Evolutionary conservation across 2,329 filamentous ascomycete species (phyloP).

Genomic region (Lecanicillium sp.): DNA sequence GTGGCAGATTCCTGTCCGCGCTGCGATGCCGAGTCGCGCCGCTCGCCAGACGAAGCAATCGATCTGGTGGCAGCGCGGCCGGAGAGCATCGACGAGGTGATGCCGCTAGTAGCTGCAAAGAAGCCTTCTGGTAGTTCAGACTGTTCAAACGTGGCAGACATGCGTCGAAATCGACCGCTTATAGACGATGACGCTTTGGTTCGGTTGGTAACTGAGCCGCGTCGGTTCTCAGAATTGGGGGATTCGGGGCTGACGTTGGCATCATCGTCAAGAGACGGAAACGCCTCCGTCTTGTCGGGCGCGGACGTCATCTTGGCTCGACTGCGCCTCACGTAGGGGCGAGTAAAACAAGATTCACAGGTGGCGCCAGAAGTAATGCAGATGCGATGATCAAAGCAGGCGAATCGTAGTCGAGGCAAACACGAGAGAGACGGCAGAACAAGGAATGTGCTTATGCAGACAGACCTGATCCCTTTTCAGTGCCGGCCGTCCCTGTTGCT

Average conservation of each 20-base stretch:
- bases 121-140: slow-evolving; percentile 39
- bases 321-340: too few relatives aligned
- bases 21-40: slow-evolving; percentile 8
- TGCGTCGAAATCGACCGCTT: slow-evolving; percentile 22
- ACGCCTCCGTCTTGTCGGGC: neutral
- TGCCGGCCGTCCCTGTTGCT: too few relatives aligned
- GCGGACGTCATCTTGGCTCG: neutral
- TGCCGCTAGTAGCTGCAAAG: slow-evolving; percentile 36
- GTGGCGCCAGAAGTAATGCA: too few relatives aligned
- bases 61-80: slow-evolving; percentile 13
- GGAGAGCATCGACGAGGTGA: slow-evolving; percentile 31
- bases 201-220: slow-evolving; percentile 13
- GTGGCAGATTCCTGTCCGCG: slow-evolving; percentile 5
- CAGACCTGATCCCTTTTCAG: too few relatives aligned
- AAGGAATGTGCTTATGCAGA: too few relatives aligned
- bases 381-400: too few relatives aligned
- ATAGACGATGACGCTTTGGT: slow-evolving; percentile 22
- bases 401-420: too few relatives aligned
- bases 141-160: slow-evolving; percentile 31
- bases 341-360: too few relatives aligned
- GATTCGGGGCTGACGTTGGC: neutral
- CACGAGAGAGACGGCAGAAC: too few relatives aligned
- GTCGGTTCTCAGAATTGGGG: slow-evolving; percentile 1
- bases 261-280: slow-evolving; percentile 16
- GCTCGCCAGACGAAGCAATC: slow-evolving; percentile 13